Percentiles rank a stretch among this genome's conserved stretches.
Conservation (phyloP, 2,329 filamentous ascomycete species). For the Claviceps sp. region DNA sequence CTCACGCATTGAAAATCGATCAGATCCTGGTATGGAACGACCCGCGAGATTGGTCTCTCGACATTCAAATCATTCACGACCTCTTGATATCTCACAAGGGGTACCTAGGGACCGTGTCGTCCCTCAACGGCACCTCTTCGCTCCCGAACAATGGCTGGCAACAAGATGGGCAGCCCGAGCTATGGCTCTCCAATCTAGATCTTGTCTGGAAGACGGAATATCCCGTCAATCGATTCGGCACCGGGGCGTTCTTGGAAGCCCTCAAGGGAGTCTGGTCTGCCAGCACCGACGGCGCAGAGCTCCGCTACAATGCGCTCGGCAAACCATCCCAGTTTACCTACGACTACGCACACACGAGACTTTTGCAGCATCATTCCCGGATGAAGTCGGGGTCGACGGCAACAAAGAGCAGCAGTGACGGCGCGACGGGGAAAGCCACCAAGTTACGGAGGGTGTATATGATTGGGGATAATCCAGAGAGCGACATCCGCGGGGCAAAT, state of each 20-base stretch:
- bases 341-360: conserved; percentile 61
- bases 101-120: conserved; percentile 65
- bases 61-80: conserved; percentile 74
- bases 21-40: conserved; percentile 93
- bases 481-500: conserved; percentile 82
- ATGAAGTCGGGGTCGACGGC: conserved; percentile 10
- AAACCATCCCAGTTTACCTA: conserved; percentile 75
- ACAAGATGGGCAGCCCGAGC: conserved; percentile 61
- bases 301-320: conserved; percentile 59
- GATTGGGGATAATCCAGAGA: conserved; percentile 83
- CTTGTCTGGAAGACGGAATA: conserved; percentile 80
- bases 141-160: conserved; percentile 70
- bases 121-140: conserved; percentile 50
- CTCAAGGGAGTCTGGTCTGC: conserved; percentile 68
- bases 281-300: conserved; percentile 48
- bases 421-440: conserved; percentile 32
- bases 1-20: conserved; percentile 57
- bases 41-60: conserved; percentile 88
- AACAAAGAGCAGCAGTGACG: conserved; percentile 6
- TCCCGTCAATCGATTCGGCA: conserved; percentile 74
- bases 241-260: conserved; percentile 79
- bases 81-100: conserved; percentile 68
- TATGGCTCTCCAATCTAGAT: conserved; percentile 88
- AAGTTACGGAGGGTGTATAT: conserved; percentile 74
- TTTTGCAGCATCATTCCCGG: conserved; percentile 36